phyloP scores from a whole-genome alignment of 2,329 filamentous ascomycete genomes.

The Fusarium falciforme region DNA sequence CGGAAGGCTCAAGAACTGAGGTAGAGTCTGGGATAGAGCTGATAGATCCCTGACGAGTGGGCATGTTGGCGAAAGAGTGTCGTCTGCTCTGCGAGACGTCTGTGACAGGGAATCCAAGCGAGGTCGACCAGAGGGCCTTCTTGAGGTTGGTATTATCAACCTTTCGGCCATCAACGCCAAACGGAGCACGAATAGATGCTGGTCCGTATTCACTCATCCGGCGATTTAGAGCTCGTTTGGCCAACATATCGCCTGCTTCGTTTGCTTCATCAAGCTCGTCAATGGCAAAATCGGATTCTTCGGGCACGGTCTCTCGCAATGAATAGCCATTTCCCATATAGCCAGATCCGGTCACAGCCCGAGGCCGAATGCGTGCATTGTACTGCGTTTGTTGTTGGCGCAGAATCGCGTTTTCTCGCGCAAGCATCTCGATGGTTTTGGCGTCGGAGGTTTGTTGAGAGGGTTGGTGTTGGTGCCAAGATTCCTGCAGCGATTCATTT shows the following conservation, averaged over 20 bases:
- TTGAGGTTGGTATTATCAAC: constrained; percentile 69
- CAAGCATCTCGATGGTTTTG: constrained; percentile 72
- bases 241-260: constrained; percentile 61
- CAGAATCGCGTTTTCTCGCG: constrained; percentile 71
- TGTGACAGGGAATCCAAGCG: constrained; percentile 72
- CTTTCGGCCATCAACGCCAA: constrained; percentile 70
- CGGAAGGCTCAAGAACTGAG: constrained; percentile 58
- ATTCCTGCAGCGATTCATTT: constrained; percentile 61
- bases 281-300: constrained; percentile 78
- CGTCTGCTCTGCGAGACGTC: constrained; percentile 80
- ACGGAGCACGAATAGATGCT: constrained; percentile 59
- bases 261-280: constrained; percentile 75
- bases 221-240: constrained; percentile 59
- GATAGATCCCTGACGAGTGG: constrained; percentile 72
- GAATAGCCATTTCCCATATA: constrained; percentile 69
- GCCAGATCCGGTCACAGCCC: constrained; percentile 66
- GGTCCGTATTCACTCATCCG: constrained; percentile 69
- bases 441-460: constrained; percentile 53
- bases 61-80: constrained; percentile 81
- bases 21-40: constrained; percentile 67
- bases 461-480: constrained; percentile 59
- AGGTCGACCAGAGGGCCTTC: constrained; percentile 78
- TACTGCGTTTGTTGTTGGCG: constrained; percentile 69
- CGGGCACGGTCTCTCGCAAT: constrained; percentile 69
- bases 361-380: constrained; percentile 65